Evolutionary conservation across 179 eudicot species (phyloP).

Genomic region (Silene coronaria): DNA sequence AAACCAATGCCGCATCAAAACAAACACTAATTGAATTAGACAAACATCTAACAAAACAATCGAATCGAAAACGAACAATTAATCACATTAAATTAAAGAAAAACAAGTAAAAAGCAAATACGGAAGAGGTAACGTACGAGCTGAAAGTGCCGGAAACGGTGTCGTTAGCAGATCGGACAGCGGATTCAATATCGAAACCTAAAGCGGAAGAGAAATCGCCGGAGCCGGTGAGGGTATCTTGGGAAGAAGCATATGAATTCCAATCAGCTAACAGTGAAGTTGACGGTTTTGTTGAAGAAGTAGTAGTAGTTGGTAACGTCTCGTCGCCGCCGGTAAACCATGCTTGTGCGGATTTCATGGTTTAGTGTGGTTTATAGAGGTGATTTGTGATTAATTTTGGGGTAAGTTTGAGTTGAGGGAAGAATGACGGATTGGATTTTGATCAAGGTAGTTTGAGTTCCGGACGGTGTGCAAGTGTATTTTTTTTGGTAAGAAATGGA

Average conservation of each 20-base stretch:
- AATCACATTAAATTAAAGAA: background rate
- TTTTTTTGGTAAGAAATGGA: too few relatives aligned
- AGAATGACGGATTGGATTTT: too few relatives aligned
- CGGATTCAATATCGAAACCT: constrained; percentile 72
- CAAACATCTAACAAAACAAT: background rate
- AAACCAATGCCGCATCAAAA: background rate
- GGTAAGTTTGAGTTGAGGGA: too few relatives aligned
- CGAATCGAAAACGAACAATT: background rate
- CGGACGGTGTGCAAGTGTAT: too few relatives aligned
- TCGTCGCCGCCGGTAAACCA: constrained; percentile 35
- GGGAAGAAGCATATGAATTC: constrained; percentile 61
- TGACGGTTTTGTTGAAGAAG: constrained; percentile 24
- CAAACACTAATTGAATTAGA: background rate
- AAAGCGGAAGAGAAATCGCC: constrained; percentile 29
- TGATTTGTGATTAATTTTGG: too few relatives aligned
- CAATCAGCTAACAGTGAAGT: constrained; percentile 65
- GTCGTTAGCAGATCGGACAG: constrained; percentile 72
- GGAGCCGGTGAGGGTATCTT: constrained; percentile 22
- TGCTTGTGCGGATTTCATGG: constrained; percentile 35
- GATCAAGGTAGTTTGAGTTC: too few relatives aligned
- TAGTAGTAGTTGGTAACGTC: background rate
- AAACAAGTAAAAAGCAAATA: background rate
- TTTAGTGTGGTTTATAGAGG: background rate
- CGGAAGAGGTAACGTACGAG: constrained; percentile 35
- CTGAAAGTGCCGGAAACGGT: constrained; percentile 69